phyloP scores from a whole-genome alignment of 2,329 filamentous ascomycete species.

The Madurella mycetomatis region DNA sequence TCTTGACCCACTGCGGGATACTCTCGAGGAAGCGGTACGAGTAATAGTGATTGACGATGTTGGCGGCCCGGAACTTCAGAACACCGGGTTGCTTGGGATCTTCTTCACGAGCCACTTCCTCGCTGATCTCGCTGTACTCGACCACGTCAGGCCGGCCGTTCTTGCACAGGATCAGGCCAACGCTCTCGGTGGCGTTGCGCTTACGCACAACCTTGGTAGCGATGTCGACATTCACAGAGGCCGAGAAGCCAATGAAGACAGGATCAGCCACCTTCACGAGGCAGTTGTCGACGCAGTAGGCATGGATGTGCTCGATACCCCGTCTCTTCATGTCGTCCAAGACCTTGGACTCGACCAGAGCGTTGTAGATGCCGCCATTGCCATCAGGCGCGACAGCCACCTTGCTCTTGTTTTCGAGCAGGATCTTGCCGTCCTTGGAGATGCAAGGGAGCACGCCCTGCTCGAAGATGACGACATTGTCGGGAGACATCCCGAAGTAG shows the following conservation, averaged over 20 bases:
- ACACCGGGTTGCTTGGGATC: constrained; percentile 75
- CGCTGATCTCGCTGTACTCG: constrained; percentile 96
- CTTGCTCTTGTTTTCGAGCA: constrained; percentile 85
- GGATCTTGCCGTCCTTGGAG: constrained; percentile 94
- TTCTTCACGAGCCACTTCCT: constrained; percentile 79
- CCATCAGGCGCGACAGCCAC: constrained; percentile 94
- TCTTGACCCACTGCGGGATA: constrained; percentile 80
- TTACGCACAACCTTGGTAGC: constrained; percentile 99
- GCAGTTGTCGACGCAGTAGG: constrained; percentile 98
- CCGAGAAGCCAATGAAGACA: constrained; percentile 89
- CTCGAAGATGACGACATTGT: constrained; percentile 90
- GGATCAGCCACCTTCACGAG: constrained; percentile 98
- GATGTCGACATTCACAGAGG: constrained; percentile 84
- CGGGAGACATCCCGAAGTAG: constrained; percentile 83
- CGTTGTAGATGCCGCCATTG: constrained; percentile 95
- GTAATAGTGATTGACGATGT: constrained; percentile 99
- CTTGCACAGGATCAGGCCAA: constrained; percentile 90
- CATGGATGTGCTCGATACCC: constrained; percentile 90
- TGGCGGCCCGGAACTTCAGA: constrained; percentile 94
- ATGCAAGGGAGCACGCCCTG: constrained; percentile 96
- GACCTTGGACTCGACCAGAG: constrained; percentile 73
- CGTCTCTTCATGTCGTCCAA: constrained; percentile 84
- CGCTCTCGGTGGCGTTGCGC: constrained; percentile 91
- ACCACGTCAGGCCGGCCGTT: constrained; percentile 96
- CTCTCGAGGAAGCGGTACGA: constrained; percentile 87